These are phyloP conservation scores for Vitis riparia DNA, from an alignment of 164 flowering plant genomes.

Conservation along the genomic window DNA sequence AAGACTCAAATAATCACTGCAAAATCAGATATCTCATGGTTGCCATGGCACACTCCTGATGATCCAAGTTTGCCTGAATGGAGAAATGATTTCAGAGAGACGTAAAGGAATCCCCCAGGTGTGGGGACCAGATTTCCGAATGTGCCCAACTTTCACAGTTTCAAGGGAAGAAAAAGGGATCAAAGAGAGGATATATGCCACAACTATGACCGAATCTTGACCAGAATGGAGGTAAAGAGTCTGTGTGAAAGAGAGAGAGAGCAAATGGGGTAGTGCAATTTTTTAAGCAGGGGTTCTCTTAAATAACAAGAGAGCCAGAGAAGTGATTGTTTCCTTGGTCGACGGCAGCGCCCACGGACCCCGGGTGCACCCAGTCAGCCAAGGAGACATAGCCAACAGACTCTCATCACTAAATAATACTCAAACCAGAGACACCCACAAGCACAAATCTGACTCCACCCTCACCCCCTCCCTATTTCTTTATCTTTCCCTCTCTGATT, in stretches of 20 bases:
- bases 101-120: slow-evolving; percentile 22
- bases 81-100: slow-evolving; percentile 20
- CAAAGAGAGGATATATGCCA: slow-evolving; percentile 39
- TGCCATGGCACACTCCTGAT: slow-evolving; percentile 17
- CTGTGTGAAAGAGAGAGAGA: slow-evolving; percentile 29
- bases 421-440: slow-evolving; percentile 46
- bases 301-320: slow-evolving; percentile 47
- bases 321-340: slow-evolving; percentile 70
- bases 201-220: slow-evolving; percentile 52
- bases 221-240: slow-evolving; percentile 37
- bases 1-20: slow-evolving; percentile 22
- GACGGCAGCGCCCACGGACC: slow-evolving; percentile 74
- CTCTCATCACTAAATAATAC: slow-evolving; percentile 47
- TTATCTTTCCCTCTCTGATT: slow-evolving; percentile 24
- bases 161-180: slow-evolving; percentile 34
- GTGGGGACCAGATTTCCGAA: slow-evolving; percentile 43
- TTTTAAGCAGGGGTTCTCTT: slow-evolving; percentile 51
- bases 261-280: slow-evolving; percentile 20
- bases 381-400: slow-evolving; percentile 74
- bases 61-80: slow-evolving; percentile 11
- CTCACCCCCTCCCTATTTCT: slow-evolving; percentile 25
- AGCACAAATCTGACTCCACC: slow-evolving; percentile 61
- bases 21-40: slow-evolving; percentile 6
- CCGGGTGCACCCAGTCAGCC: slow-evolving; percentile 59
- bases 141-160: slow-evolving; percentile 30